phyloP scores from a whole-genome alignment of 306 rosid species.

The cucumber (Cucumis sativus) region Cucumber_9930_V3 NC_026658.2:24089501-24090000 shows the following conservation, averaged over 20 bases:
- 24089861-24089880: conserved; percentile 87
- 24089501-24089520: conserved; percentile 30
- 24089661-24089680: conserved; percentile 61
- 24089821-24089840: conserved; percentile 16
- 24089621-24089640: conserved; percentile 40
- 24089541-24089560: conserved; percentile 50
- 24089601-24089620: conserved; percentile 35
- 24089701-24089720: conserved; percentile 49
- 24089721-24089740: conserved; percentile 86
- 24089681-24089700: conserved; percentile 45
- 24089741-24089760: conserved; percentile 74
- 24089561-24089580: conserved; percentile 76
- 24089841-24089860: conserved; percentile 74
- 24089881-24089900: conserved; percentile 85
- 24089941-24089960: conserved; percentile 68
- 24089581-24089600: conserved; percentile 52
- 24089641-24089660: conserved; percentile 77
- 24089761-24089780: conserved; percentile 6
- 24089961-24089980: conserved; percentile 74
- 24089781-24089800: conserved; percentile 10
- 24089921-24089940: conserved; percentile 50
- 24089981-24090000: conserved; percentile 77
- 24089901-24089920: conserved; percentile 79
- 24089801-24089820: conserved; percentile 10
- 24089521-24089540: conserved; percentile 45